These are phyloP conservation scores for Mucor plumbeus DNA, from an alignment of 371 early-diverging fungal genomes.

Conservation along the genomic window DNA sequence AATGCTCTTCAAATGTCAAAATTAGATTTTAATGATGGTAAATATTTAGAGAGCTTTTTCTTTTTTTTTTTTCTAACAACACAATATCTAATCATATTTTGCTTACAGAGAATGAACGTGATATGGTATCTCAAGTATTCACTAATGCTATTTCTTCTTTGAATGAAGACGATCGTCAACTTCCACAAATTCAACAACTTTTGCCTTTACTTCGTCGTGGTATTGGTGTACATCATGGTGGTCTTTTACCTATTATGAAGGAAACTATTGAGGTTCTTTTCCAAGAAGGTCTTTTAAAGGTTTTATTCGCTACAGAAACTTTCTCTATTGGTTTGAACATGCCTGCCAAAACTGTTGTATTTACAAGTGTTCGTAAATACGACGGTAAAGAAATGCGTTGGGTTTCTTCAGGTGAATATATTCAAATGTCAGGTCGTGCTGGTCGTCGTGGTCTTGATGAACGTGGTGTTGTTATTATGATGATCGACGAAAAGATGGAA, in stretches of 20 bases:
- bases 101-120: constrained; percentile 76
- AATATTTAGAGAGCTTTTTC: background rate
- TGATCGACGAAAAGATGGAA: constrained; percentile 97
- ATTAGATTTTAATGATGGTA: constrained; percentile 91
- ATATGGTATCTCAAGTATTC: constrained; percentile 91
- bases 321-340: constrained; percentile 99
- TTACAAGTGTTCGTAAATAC: constrained; percentile 97
- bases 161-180: constrained; percentile 91
- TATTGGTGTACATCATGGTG: constrained; percentile 99
- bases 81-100: background rate
- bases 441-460: constrained; percentile 98
- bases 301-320: constrained; percentile 99
- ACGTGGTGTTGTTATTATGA: constrained; percentile 97
- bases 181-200: constrained; percentile 96
- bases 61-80: no score
- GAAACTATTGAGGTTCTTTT: constrained; percentile 99
- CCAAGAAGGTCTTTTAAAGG: constrained; percentile 98
- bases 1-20: constrained; percentile 93
- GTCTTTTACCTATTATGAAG: constrained; percentile 98
- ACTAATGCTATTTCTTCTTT: constrained; percentile 92
- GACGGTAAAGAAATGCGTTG: constrained; percentile 93
- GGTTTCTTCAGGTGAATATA: constrained; percentile 98
- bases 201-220: constrained; percentile 96
- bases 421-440: constrained; percentile 99
- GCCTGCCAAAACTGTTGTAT: constrained; percentile 99